phyloP scores from a whole-genome alignment of 2,329 filamentous ascomycete species.

The Trichophyton simii region DNA sequence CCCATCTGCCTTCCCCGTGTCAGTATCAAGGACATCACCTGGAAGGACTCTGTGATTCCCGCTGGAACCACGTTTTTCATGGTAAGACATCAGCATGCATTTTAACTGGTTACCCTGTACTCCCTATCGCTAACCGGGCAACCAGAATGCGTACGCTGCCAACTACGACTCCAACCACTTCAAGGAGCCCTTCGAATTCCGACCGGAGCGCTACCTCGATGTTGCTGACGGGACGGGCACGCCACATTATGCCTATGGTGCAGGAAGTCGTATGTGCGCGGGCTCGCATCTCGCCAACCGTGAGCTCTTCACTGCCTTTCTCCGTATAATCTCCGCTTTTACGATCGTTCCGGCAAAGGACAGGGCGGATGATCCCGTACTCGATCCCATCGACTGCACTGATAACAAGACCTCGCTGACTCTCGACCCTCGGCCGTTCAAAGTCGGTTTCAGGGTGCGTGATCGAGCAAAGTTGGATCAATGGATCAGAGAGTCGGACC shows the following conservation, averaged over 20 bases:
- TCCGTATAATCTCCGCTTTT: constrained; percentile 49
- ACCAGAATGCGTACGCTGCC: constrained; percentile 57
- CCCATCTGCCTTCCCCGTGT: constrained; percentile 64
- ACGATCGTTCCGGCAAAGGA: constrained; percentile 40
- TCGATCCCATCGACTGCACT: constrained; percentile 48
- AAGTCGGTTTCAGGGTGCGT: constrained; percentile 43
- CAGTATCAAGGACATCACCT: constrained; percentile 59
- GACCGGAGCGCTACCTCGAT: constrained; percentile 59
- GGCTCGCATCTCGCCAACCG: constrained; percentile 52
- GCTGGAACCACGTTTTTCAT: constrained; percentile 70
- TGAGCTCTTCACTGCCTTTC: constrained; percentile 49
- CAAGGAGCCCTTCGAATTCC: constrained; percentile 48
- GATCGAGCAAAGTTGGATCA: constrained; percentile 34
- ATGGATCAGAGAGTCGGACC: constrained; percentile 45
- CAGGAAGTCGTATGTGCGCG: constrained; percentile 51
- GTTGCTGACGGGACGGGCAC: constrained; percentile 41
- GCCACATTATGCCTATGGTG: constrained; percentile 51
- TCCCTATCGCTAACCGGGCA: not conserved
- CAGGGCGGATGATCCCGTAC: constrained; percentile 37
- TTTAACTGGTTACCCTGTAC: too few relatives aligned
- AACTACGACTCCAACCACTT: constrained; percentile 61
- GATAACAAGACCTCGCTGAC: constrained; percentile 46
- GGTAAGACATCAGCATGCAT: constrained; percentile 27
- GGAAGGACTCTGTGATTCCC: constrained; percentile 54
- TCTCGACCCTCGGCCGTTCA: constrained; percentile 51